Base-by-base conservation (phyloP, 1,139 yeast species). In the Candida pseudoviswanathii region DNA sequence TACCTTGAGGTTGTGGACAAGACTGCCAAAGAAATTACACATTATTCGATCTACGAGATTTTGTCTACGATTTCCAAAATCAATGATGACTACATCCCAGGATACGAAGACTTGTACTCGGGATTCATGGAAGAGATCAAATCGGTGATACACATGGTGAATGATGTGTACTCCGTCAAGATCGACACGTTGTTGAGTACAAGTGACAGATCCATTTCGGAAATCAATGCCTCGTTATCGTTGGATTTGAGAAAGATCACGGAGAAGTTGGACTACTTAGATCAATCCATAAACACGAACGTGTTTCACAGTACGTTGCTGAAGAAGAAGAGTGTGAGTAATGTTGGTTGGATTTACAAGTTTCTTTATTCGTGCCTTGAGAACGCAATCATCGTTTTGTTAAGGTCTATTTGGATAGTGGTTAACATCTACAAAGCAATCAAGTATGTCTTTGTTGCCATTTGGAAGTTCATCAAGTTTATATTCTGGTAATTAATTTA, bases 151-250 rank as follows among this genome's bases (percentile, higher is more conserved):
- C 76, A 71, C 46, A 55, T 70, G 54, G 71, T 70, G 22, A 73
- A 73, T 52, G 79, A 78, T 47, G 75, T 68, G 27, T 71, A 75
- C 52, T 71, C 80, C 1, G 63, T 82, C n/a, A 68, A 74, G 46
- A 77, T 86, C 45, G 96, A 90, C 59, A 81, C 81, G 41, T 67
- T 89, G 49, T 72, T 90, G 39, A 82, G 86, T 24, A 75, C 80
- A 41, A 84, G 92, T 48, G 96, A 90, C 65, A 74, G 96, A 54
- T 79, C 89, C 24, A 80, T 87, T 50, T 88, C 94, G 55, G 96
- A 89, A 61, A 86, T 90, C 52, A 89, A 86, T 64, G 90, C 97
- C 0, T 86, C 95, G 0, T 70, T 89, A 46, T 82, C 91, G 30
- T 68, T 89, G 47, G 89, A 88, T 58, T 70, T 89, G 39, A 73